Base-by-base conservation (phyloP, 2,329 filamentous ascomycete species). In the Tolypocladium paradoxum region DNA sequence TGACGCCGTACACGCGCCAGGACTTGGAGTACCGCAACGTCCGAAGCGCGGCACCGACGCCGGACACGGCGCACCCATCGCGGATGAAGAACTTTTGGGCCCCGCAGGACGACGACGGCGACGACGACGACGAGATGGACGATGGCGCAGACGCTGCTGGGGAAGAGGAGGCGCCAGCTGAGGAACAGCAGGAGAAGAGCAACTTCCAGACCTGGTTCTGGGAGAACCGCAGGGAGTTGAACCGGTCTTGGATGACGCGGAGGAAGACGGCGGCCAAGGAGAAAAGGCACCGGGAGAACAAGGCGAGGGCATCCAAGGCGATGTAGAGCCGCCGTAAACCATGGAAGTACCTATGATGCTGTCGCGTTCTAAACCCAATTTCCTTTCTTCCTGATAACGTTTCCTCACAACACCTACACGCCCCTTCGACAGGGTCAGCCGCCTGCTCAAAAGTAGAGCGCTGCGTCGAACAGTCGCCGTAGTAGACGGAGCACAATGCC, bases 1-100 rank as follows among this genome's bases (percentile, higher is more conserved):
- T 90, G 69, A 96, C 92, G 0, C 92, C 92, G 0, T 95, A 84
- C 66, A 89, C 88, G 0, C 83, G 84, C 57, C 81, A 84, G 59
- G 92, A 97, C 59, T 75, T 92, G 33, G 85, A 89, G 60, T 82
- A 76, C 70, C 81, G 90, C 56, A 81, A 80, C 50, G 65, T 88
- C n/a, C 81, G 93, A 53, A 96, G 90, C 65, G 90, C 90, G 6
- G 93, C 93, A 2, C 93, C 93, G 0, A 99, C 93, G 0, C 93
- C 93, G 0, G 93, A 99, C 65, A 97, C 93, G 0, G 90, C 90
- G 2, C 83, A 90, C 55, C 83, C 88, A 2, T 83, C 76, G 40
- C 81, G 82, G 31, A 77, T 74, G 53, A 84, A 85, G 63, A 74
- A 76, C 57, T 75, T 85, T 29, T 83, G 79, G 76, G 77, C 9